A percentile compares a stretch with the other conserved stretches of the same genome.
phyloP scores from a whole-genome alignment of 305 asterid species.

The Ajuga reptans region DNA sequence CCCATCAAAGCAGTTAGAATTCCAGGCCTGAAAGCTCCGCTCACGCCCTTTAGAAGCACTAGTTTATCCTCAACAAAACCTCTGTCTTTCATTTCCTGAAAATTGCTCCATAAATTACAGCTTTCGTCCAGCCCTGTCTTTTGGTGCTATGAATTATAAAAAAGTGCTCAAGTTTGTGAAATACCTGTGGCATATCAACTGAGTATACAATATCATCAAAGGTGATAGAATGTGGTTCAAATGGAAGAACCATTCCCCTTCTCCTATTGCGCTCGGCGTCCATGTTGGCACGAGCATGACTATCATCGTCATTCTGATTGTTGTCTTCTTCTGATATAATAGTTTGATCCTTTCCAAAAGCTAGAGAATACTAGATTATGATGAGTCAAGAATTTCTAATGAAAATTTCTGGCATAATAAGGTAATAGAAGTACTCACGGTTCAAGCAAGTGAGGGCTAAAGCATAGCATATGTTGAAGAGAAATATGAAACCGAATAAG shows the following conservation, averaged over 20 bases:
- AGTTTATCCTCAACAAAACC: constrained; percentile 32
- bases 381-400: neutral
- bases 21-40: constrained; percentile 50
- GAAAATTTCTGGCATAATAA: neutral
- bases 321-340: constrained; percentile 25
- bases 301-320: neutral
- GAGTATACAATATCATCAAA: constrained; percentile 45
- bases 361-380: constrained; percentile 21
- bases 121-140: neutral
- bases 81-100: constrained; percentile 38
- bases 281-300: neutral
- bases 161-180: neutral
- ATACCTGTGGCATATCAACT: constrained; percentile 53
- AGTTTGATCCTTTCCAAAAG: constrained; percentile 35
- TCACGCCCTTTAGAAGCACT: constrained; percentile 39
- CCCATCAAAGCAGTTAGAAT: constrained; percentile 59
- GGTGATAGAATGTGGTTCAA: constrained; percentile 42
- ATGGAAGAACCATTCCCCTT: constrained; percentile 47
- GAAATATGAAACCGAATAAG: constrained; percentile 35
- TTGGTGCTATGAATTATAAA: too few relatives aligned
- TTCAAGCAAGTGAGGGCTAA: constrained; percentile 40
- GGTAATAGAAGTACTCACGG: constrained; percentile 27
- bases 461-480: constrained; percentile 33
- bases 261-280: constrained; percentile 3
- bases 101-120: neutral